These are phyloP conservation scores for Singerocomus inundabilis DNA, from an alignment of 1,284 basidiomycete species.

Conservation along the genomic window DNA sequence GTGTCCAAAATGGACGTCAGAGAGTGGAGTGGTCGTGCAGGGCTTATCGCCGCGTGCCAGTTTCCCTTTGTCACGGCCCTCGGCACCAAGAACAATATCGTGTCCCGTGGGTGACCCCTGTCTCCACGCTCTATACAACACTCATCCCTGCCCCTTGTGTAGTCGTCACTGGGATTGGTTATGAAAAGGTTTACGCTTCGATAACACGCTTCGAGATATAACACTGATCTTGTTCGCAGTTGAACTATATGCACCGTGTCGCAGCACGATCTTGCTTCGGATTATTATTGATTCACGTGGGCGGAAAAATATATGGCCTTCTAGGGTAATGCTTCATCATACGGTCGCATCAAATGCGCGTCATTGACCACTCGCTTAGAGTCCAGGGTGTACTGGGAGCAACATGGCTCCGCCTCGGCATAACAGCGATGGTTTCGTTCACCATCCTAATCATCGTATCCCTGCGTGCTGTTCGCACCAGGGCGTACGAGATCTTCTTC, in stretches of 20 bases:
- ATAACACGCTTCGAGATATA: background rate
- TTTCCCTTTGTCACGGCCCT: conserved; percentile 61
- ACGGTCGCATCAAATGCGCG: background rate
- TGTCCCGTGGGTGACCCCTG: conserved; percentile 45
- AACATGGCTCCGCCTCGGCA: conserved; percentile 41
- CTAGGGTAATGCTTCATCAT: conserved; percentile 10
- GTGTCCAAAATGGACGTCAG: conserved; percentile 37
- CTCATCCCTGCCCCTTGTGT: conserved; percentile 2
- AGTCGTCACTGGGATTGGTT: conserved; percentile 59
- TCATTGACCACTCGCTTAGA: conserved; percentile 11
- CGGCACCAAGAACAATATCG: conserved; percentile 62
- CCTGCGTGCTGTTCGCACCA: conserved; percentile 43
- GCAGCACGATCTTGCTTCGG: conserved; percentile 47
- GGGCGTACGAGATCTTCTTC: conserved; percentile 50
- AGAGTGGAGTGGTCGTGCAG: conserved; percentile 51
- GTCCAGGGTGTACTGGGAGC: conserved; percentile 1
- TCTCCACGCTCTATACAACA: background rate
- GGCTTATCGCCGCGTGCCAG: conserved; percentile 51
- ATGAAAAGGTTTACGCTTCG: conserved; percentile 47
- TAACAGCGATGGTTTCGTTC: conserved; percentile 39
- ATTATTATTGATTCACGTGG: conserved; percentile 51
- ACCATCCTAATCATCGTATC: conserved; percentile 41
- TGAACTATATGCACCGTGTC: conserved; percentile 54
- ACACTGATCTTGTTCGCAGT: conserved; percentile 29
- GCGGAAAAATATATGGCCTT: conserved; percentile 35